Conservation (phyloP, 1,284 basidiomycete genomes). For the Cystobasidiaceae sp. region DNA sequence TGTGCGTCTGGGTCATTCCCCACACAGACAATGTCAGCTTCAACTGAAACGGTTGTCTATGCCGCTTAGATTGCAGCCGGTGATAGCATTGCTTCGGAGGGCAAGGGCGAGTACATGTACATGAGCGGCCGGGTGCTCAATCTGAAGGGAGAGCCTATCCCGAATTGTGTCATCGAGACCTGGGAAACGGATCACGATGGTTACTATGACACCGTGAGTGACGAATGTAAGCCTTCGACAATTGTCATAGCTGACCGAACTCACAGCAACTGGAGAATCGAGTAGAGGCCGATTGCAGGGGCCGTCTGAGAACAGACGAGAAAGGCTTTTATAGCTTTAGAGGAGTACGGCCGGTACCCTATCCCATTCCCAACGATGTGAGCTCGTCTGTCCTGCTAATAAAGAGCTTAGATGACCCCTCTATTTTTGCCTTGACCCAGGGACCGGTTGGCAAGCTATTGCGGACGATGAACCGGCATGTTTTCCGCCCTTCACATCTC, state of each 20-base stretch:
- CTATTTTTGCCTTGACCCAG: conserved; percentile 46
- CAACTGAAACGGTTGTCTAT: too few species aligned
- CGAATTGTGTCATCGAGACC: conserved; percentile 65
- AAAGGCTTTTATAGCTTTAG: conserved; percentile 54
- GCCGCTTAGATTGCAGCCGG: conserved; percentile 60
- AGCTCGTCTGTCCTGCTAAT: conserved; percentile 35
- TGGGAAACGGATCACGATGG: conserved; percentile 76
- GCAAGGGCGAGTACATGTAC: conserved; percentile 74
- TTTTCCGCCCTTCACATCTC: conserved; percentile 70
- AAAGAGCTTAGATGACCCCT: background rate
- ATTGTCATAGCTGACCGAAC: conserved; percentile 36
- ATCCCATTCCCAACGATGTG: conserved; percentile 72
- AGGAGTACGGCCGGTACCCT: conserved; percentile 68
- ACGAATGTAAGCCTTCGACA: background rate
- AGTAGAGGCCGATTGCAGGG: conserved; percentile 66
- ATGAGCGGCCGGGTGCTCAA: conserved; percentile 66
- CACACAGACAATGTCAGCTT: background rate
- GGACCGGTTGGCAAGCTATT: conserved; percentile 69
- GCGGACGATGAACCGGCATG: conserved; percentile 59
- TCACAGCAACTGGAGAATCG: conserved; percentile 56
- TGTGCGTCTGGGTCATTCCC: background rate
- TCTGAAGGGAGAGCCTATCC: conserved; percentile 38
- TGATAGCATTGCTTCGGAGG: conserved; percentile 67
- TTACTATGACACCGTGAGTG: conserved; percentile 51
- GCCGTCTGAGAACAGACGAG: conserved; percentile 57